Evolutionary conservation across 257 asterid species (phyloP), one percentile per base, ranked within the genome.

Genomic region (Capsicum baccatum): DNA sequence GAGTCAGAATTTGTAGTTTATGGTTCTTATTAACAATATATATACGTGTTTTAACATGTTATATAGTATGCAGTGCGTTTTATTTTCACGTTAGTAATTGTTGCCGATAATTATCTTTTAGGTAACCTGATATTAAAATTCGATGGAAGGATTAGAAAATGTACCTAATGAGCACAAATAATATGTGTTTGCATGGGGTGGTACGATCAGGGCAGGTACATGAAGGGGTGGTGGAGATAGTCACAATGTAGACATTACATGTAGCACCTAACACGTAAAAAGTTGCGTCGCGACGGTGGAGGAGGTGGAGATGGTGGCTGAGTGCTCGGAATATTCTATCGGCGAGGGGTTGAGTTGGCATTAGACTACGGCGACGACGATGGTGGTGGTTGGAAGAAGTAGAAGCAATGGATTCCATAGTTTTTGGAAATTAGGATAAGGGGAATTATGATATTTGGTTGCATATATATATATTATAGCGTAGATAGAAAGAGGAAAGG

Each of bases 171-270:
- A 91, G 87, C 4, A 96, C 98, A 59, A 96, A 96, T 50, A 96
- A 86, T 44, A 96, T 92, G 90, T 96, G 99, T 58, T 96, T 96
- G 87, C 99, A 96, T 0, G 97, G 99, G 71, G 88, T 73, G 62
- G 92, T 90, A 14, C 94, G 95, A 82, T 96, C 99, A 26, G 98
- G 99, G 90, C 99, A 96, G 14, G 96, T 91, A 91, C 99, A 96
- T 0, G 94, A 87, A 1, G 88, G 90, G 64, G 93, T 14, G 86
- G 91, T 79, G 81, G 98, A 90, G 90, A 94, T 16, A 88, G 54
- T 90, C 57, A 96, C 98, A 5, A 98, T 90, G 94, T 96, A 96
- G 21, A 96, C 99, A 79, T 96, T 96, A 1, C 97, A 97, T 54
- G 99, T 94, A 71, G 95, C 97, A 67, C 99, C 99, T 66, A 96